Base-by-base conservation (phyloP, 2,329 filamentous ascomycete species). In the Botryotinia globosa region DNA sequence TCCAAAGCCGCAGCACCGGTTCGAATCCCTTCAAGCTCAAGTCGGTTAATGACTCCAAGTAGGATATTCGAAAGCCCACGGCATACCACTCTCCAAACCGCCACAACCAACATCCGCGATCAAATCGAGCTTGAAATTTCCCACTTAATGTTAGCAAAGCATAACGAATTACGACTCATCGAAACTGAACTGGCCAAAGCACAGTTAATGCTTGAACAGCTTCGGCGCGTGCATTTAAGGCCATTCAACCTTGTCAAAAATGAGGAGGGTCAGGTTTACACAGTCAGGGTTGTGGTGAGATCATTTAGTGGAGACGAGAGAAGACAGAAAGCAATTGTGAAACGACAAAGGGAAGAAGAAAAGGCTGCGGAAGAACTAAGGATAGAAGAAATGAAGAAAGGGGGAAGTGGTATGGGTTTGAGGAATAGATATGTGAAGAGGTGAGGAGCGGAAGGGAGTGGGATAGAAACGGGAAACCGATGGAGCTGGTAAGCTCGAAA, bases 101-200 rank as follows among this genome's bases (percentile, higher is more conserved):
- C 16, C 10, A 56, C 65, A 8, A 42, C 25, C 10, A 56, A 16
- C 12, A 67, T 37, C 2, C 8, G 5, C 6, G 65, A 67, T 6
- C 65, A 67, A 56, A 56, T 67, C 18, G 48, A 42, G 34, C 65
- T 67, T 10, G 65, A 67, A 12, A 9, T 69, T 5, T 69, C 67
- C 3, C 29, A 34, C 67, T 22, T 69, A 84, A 94, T 98, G 69
- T 84, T 98, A 75, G 84, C 97, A 81, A 98, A 98, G 85, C 96
- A 99, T 83, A 90, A 96, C 79, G 96, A 99, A 84, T 84, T 98
- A 73, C 93, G 94, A 72, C 87, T 97, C 77, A 97, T 98, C 81
- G 94, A 98, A 80, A 94, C 97, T 83, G 96, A 98, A 84, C 88
- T 98, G 75, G 94, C 94, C 75, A 98, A 97, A 84, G 98, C 94